Base-by-base conservation (phyloP, 805 yeast species). In the Yarrowia sp. region DNA sequence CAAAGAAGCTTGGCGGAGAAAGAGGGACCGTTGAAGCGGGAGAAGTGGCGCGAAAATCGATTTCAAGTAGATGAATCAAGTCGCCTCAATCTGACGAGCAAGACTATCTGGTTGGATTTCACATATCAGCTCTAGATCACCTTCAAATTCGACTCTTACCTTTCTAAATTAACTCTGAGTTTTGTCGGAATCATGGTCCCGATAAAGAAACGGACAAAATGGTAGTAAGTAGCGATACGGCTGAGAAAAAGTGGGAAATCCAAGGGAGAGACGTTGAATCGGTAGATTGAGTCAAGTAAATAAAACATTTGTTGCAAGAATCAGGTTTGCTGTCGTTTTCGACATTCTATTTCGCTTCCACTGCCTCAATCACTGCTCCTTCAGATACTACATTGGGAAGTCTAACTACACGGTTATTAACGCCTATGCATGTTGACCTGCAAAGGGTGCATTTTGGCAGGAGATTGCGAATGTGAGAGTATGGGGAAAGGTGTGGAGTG, bases 371-470 rank as follows among this genome's bases (percentile, higher is more conserved):
- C 42, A 7, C 33, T 8, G 14, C 34, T 20, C 44, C 60, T 38
- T 24, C 19, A 33, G 9, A 40, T 55, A 39, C 61, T 12, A 15
- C 61, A 19, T 55, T 55, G 61, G 61, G 61, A 55, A 55, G 61
- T 55, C 46, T 39, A 55, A 55, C 61, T 39, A 40, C 61, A 39
- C 36, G 14, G 42, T 36, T 50, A 38, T 52, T 38, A 36, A 50
- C 42, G 43, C 20, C 20, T 14, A 52, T 52, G 58, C 58, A 52
- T 19, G 43, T 9, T 3, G 3, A 14, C n/a, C 38, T 38, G 58
- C 58, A 52, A 33, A 20, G 19, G 43, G 1, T 52, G 58, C 58
- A 36, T 52, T 19, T 52, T 20, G 58, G 43, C 43, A 52, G 43
- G 58, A 38, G 58, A 38, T 38, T 52, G 58, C 58, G 58, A 36